A percentile compares a stretch with the other conserved stretches of the same genome.
Evolutionary conservation across 2,329 filamentous ascomycete genomes (phyloP).

Genomic region (Nothophoma quercina): DNA sequence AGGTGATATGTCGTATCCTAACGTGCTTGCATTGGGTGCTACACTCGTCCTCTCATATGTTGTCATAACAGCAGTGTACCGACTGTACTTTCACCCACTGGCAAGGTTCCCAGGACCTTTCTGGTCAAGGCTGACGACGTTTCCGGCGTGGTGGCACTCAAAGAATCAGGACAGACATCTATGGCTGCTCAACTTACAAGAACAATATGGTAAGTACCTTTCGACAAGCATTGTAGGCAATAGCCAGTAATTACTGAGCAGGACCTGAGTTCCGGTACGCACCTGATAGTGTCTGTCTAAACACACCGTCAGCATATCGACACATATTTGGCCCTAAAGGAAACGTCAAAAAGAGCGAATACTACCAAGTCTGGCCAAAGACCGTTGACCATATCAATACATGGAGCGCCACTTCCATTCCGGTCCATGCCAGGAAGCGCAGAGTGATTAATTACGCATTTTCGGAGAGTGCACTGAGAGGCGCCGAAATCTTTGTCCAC

Average conservation of each 20-base stretch:
- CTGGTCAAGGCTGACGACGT: constrained; percentile 15
- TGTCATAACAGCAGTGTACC: constrained; percentile 4
- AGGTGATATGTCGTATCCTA: neutral
- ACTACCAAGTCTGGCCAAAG: constrained; percentile 52
- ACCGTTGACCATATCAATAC: constrained; percentile 46
- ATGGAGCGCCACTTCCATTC: constrained; percentile 32
- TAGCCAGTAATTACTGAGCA: constrained; percentile 31
- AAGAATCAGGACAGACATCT: constrained; percentile 76
- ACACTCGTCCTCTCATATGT: neutral
- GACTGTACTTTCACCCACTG: constrained; percentile 29
- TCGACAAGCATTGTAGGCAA: fast-evolving
- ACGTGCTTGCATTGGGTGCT: neutral
- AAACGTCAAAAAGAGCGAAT: constrained; percentile 54
- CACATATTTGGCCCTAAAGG: constrained; percentile 54
- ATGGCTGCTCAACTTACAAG: constrained; percentile 73
- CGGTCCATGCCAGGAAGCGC: constrained; percentile 48
- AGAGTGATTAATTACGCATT: constrained; percentile 53
- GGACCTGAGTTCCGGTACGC: constrained; percentile 61
- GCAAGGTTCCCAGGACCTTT: constrained; percentile 31
- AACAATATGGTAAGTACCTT: constrained; percentile 59
- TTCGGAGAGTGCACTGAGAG: constrained; percentile 49
- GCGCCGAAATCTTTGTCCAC: constrained; percentile 51
- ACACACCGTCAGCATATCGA: constrained; percentile 62
- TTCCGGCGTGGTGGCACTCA: constrained; percentile 64
- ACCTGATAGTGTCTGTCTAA: constrained; percentile 77